Evolutionary conservation across 768 basidiomycete species (phyloP), one percentile per base, ranked within the genome.

Genomic region (Mycena polygramma): DNA sequence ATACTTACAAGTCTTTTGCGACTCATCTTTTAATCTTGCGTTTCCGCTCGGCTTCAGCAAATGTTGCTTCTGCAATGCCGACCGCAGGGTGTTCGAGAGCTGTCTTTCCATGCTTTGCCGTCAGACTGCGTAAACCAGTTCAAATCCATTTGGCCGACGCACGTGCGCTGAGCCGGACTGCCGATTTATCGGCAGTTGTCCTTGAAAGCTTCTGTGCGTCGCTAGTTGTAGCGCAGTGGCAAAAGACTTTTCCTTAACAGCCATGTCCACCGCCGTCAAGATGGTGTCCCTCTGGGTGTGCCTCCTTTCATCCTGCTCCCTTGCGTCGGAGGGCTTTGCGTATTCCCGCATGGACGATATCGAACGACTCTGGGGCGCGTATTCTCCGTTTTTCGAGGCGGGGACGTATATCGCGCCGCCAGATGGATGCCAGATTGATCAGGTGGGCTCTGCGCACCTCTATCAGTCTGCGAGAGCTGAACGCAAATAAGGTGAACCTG

Each of bases 331-430:
- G 45, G 41, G 1, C 41, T 11, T 41, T 41, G 41, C 41, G n/a
- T n/a, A n/a, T 41, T 41, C 41, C 30, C 30, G 41, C 41, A 41
- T 41, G 41, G 9, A 2, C 4, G 10, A 41, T 41, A 26, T 65
- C 8, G 53, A 73, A 48, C 68, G 75, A 24, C 77, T 83, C 4
- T 92, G 90, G 91, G 89, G 84, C n/a, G 83, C 87, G 46, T 91
- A 91, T 71, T 85, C 90, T 26, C 92, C 92, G 0, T 92, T 86
- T 75, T 85, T 83, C 63, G 79, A 90, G 0, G 81, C 80, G 5
- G 83, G 77, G 4, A 70, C 76, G 36, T 92, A 92, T 76, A 49
- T 68, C 4, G 69, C 78, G 0, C 87, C 87, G 0, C 89, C 90
- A 2, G 72, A 75, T 5, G 76, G 76, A 30, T 93, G 92, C 74